Percentiles rank a stretch among this genome's conserved stretches.
phyloP scores from a whole-genome alignment of 176 grass and related monocot genomes.

The Microstegium vimineum region DNA sequence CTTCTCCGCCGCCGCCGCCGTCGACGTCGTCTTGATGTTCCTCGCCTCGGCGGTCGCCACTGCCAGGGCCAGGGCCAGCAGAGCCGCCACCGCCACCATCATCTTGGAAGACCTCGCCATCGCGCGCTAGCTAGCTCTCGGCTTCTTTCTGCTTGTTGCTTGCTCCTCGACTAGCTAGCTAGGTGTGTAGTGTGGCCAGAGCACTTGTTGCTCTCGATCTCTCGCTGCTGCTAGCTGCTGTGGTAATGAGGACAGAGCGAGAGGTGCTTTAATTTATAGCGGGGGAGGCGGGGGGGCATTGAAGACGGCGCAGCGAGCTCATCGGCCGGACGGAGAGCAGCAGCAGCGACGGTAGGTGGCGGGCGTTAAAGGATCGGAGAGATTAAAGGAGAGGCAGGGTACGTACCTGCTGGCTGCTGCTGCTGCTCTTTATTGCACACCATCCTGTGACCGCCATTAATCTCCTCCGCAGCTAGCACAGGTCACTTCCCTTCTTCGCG shows the following conservation, averaged over 20 bases:
- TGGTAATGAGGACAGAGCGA: not conserved
- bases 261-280: no score
- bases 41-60: slow-evolving; percentile 53
- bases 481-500: no score
- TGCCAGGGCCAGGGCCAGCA: slow-evolving; percentile 34
- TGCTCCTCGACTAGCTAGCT: no score
- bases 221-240: not conserved
- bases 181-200: no score
- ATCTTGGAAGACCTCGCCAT: slow-evolving; percentile 63
- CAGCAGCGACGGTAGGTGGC: slow-evolving; percentile 33
- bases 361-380: slow-evolving; percentile 27
- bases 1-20: not conserved
- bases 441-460: slow-evolving; percentile 50
- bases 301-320: slow-evolving; percentile 39
- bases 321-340: slow-evolving; percentile 22
- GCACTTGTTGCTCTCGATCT: no score
- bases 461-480: not conserved
- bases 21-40: slow-evolving; percentile 47
- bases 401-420: slow-evolving; percentile 47
- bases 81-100: not conserved
- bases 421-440: slow-evolving; percentile 21
- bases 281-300: no score
- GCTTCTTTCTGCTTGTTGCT: not conserved
- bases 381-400: slow-evolving; percentile 33
- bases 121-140: not conserved